These are phyloP conservation scores for Verticillium nubilum DNA, from an alignment of 2,329 filamentous ascomycete genomes.

Conservation along the genomic window DNA sequence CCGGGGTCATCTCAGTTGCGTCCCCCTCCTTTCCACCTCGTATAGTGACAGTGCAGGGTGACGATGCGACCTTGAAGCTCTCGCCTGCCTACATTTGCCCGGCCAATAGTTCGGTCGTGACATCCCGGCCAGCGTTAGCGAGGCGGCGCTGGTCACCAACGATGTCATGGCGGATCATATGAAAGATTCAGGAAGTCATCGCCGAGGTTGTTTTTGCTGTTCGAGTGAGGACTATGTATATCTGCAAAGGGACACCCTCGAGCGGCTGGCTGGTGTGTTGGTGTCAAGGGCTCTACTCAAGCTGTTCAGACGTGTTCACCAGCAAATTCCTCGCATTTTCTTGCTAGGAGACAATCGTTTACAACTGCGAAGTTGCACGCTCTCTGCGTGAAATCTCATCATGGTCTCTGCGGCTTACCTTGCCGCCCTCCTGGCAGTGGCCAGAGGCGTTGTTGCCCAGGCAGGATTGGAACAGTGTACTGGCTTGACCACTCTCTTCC, in stretches of 20 bases:
- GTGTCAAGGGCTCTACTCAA: not conserved
- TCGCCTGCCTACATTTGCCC: not conserved
- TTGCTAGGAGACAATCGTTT: not conserved
- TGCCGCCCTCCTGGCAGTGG: conserved; percentile 13
- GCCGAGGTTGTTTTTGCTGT: not conserved
- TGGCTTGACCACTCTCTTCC: conserved; percentile 15
- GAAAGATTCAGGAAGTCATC: not conserved
- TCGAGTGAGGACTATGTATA: not conserved
- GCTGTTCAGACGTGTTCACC: not conserved
- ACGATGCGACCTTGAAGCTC: not conserved
- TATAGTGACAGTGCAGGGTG: not conserved
- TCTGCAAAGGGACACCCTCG: not conserved
- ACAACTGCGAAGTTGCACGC: not conserved
- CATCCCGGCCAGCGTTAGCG: not conserved
- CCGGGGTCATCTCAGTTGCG: not conserved
- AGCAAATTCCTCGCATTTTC: not conserved
- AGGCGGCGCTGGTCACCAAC: not conserved
- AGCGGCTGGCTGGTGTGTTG: not conserved
- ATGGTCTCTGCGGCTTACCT: not conserved
- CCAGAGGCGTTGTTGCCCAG: conserved; percentile 12
- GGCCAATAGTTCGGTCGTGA: not conserved
- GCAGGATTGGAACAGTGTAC: conserved; percentile 9
- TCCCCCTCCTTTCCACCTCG: not conserved
- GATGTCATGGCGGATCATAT: not conserved
- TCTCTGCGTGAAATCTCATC: not conserved